Evolutionary conservation across 768 basidiomycete genomes (phyloP).

Genomic region (Naganishia kalamii): DNA sequence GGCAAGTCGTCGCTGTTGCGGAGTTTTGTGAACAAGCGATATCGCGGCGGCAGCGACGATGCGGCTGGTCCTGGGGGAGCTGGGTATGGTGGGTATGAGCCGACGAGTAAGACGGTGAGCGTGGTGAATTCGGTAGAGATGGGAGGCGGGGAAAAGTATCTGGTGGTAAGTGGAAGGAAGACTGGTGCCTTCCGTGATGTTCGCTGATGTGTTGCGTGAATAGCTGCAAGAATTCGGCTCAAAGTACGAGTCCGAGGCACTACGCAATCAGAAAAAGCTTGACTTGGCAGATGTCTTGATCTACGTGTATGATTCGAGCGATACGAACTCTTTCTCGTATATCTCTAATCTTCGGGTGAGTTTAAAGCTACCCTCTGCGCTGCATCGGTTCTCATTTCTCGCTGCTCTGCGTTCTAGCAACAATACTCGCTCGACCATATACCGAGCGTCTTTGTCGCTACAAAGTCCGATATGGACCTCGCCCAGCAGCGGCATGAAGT

Average conservation of each 20-base stretch:
- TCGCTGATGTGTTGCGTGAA: conserved; percentile 5
- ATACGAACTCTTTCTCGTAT: conserved; percentile 98
- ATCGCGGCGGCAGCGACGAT: conserved; percentile 50
- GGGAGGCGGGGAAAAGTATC: conserved; percentile 87
- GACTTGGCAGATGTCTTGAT: conserved; percentile 90
- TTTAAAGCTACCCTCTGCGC: conserved; percentile 14
- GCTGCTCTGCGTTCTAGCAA: conserved; percentile 57
- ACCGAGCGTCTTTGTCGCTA: conserved; percentile 94
- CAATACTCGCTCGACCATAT: conserved; percentile 93
- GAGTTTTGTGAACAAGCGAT: conserved; percentile 78
- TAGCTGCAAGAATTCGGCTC: conserved; percentile 98
- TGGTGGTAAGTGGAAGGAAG: conserved; percentile 65
- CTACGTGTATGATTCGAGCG: conserved; percentile 94
- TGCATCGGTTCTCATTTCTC: not conserved
- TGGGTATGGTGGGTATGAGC: conserved; percentile 56
- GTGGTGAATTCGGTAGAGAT: conserved; percentile 95
- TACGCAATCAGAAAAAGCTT: conserved; percentile 82
- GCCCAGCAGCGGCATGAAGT: conserved; percentile 95
- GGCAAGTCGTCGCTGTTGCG: conserved; percentile 86
- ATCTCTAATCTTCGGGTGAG: conserved; percentile 88
- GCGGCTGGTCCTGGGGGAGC: not conserved
- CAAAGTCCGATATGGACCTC: conserved; percentile 94
- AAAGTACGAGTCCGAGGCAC: conserved; percentile 82
- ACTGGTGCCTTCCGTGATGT: not conserved
- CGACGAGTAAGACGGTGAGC: conserved; percentile 80